Base-by-base conservation (phyloP, 2,329 filamentous ascomycete species). In the Colletotrichum shisoi region DNA sequence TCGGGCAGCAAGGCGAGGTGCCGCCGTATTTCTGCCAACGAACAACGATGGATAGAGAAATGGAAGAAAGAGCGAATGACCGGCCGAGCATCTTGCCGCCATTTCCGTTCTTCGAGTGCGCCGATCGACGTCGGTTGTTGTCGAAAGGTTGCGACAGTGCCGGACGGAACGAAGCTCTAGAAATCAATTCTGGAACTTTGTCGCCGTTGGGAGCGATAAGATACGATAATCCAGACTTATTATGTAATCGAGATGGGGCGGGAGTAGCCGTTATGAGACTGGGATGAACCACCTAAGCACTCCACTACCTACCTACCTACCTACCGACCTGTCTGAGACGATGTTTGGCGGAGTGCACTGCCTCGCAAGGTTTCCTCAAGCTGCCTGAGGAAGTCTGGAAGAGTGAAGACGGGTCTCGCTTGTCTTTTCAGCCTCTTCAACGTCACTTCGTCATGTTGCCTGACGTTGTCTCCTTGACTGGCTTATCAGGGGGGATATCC, bases 31-130 rank as follows among this genome's bases (percentile, higher is more conserved):
- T 51, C 57, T 71, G n/a, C 71, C 66, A 27, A 76, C 74, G 63
- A 79, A 79, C 2, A 84, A 71, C 0, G 79, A 79, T 11, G 84
- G 84, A 62, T 86, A 85, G 4, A 87, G 79, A 70, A 86, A 86
- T 3, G 81, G 78, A 3, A 83, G 76, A 63, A 80, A 77, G 49
- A 79, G 71, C 34, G 77, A 73, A 31, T 78, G 73, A 57, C 75
- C 71, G 42, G 76, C 71, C 19, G 79, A 71, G 69, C 79, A 81
- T 62, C 82, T 76, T 31, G 78, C 75, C 57, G 80, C 76, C 82
- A 84, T 84, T 24, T 67, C 72, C 31, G 6, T 19, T 27, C 39
- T 48, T 48, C 21, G 13, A 8, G 3, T 49, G 31, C 52, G 6
- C 46, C 15, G 12, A 11, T 27, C 17, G 17, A 21, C 15, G 37